Base-by-base conservation (phyloP, 2,329 filamentous ascomycete species). In the Arthrobotrys pseudoclavata region DNA sequence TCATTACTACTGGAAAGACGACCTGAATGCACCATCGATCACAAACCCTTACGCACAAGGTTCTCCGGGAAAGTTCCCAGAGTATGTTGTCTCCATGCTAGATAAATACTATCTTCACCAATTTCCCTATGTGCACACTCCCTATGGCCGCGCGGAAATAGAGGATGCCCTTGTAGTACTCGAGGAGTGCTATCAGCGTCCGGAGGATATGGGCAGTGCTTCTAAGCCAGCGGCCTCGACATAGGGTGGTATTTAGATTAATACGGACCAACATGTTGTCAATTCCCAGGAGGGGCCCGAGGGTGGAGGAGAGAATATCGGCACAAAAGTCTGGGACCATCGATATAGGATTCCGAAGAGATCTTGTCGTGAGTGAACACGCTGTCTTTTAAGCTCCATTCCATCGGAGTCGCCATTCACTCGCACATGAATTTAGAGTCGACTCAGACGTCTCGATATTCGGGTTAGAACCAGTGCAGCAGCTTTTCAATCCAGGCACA, bases 161-260 rank as follows among this genome's bases (percentile, higher is more conserved):
- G 22, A 62, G 15, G 18, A 31, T 4, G 34, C 37, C 1, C 20
- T 71, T 48, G 31, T n/a, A 45, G n/a, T 9, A 10, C n/a, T 71
- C 1, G 57, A 57, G 22, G 47, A 64, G 24, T 71, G 69, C n/a
- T 60, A 47, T 29, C 31, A 71, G 15, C 31, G 47, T 26, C 29
- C 45, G 12, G 69, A 71, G 48, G 37, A 66, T 66, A 47, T 71
- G 13, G 69, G 69, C 18, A 64, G 48, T 20, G 57, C 55, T 9
- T 47, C 45, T 1, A 63, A 63, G n/a, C 60, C 60, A 29, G n/a
- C 24, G 15, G 6, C n/a, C 9, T 31, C 24, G 42, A 34, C 24
- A 24, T 50, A 31, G 29, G 42, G 6, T 9, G 15, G 24, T 6
- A 5, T 20, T 29, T 5, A 5, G n/a, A 29, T 4, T 5, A 15